phyloP scores from a whole-genome alignment of 306 rosid genomes.

The Vicia faba region DNA sequence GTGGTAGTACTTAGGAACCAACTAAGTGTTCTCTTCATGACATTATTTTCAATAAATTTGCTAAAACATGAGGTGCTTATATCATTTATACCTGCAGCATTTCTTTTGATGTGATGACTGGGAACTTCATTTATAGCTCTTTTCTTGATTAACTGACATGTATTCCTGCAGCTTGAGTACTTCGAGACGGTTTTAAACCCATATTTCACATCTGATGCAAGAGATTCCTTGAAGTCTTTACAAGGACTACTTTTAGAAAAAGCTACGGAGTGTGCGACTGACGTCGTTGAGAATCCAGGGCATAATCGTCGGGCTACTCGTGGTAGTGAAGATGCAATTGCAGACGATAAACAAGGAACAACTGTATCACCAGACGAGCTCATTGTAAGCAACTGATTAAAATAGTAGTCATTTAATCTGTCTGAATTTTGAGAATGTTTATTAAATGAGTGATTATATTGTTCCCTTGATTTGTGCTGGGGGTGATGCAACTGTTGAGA shows the following conservation, averaged over 20 bases:
- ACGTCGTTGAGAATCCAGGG: conserved; percentile 77
- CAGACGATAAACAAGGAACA: conserved; percentile 76
- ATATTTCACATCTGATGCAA: conserved; percentile 90
- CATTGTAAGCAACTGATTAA: conserved; percentile 65
- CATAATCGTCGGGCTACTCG: conserved; percentile 93
- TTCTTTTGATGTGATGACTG: conserved; percentile 23
- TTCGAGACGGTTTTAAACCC: conserved; percentile 90
- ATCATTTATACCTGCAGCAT: conserved; percentile 14
- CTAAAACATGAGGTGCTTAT: conserved; percentile 8
- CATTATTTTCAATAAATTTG: not conserved
- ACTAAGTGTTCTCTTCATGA: not conserved
- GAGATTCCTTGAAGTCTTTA: conserved; percentile 87
- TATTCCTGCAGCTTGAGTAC: conserved; percentile 89
- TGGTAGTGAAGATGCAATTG: conserved; percentile 88
- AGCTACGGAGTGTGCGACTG: conserved; percentile 81
- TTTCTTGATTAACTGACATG: conserved; percentile 38
- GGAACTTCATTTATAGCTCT: conserved; percentile 6
- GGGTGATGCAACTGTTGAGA: conserved; percentile 18
- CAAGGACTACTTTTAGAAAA: conserved; percentile 93
- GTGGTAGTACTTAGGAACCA: not conserved
- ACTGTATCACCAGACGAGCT: conserved; percentile 89
- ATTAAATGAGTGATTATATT: not conserved
- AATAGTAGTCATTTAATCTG: conserved; percentile 10
- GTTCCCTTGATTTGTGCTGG: conserved; percentile 24
- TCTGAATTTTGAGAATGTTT: conserved; percentile 10